Percentiles rank a stretch among this genome's conserved stretches.
These are phyloP conservation scores for Gossypium laxum DNA, from an alignment of 441 rosid genomes.

Conservation along the genomic window DNA sequence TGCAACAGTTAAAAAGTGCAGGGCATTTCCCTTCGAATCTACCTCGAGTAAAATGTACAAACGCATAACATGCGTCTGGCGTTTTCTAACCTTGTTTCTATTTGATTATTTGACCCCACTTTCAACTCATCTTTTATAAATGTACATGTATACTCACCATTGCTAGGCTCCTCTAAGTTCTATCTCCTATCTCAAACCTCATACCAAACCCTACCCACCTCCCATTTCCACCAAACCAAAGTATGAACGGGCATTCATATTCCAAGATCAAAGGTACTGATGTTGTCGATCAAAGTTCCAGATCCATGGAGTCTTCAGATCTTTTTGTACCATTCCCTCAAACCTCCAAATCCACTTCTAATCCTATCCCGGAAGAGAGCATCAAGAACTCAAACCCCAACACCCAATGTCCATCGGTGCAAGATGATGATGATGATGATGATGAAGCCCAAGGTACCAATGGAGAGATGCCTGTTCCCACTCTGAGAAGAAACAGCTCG, in stretches of 20 bases:
- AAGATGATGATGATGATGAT: slow-evolving; percentile 8
- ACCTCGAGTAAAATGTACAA: neutral
- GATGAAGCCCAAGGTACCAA: neutral
- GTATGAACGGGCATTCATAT: slow-evolving; percentile 54
- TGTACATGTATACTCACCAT: neutral
- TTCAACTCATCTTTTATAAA: neutral
- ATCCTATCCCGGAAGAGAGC: neutral
- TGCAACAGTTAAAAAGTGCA: neutral
- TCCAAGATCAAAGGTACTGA: slow-evolving; percentile 38
- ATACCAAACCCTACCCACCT: neutral
- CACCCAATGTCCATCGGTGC: slow-evolving; percentile 19
- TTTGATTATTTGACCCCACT: slow-evolving; percentile 8
- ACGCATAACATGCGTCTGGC: neutral
- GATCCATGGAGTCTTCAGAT: slow-evolving; percentile 35
- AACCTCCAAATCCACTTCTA: slow-evolving; percentile 8
- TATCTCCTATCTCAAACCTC: neutral
- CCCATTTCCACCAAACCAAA: neutral
- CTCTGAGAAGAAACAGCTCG: slow-evolving; percentile 50
- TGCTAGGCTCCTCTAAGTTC: neutral
- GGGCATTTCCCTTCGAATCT: neutral
- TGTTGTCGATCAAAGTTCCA: slow-evolving; percentile 21
- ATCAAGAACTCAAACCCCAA: slow-evolving; percentile 5
- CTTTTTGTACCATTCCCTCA: slow-evolving; percentile 12
- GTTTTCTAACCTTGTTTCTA: neutral
- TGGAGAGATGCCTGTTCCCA: slow-evolving; percentile 17